A percentile compares a stretch with the other conserved stretches of the same genome.
These are phyloP conservation scores for Urostyla sp. DNA, from an alignment of 73 alveolate genomes.

Conservation along the genomic window DNA sequence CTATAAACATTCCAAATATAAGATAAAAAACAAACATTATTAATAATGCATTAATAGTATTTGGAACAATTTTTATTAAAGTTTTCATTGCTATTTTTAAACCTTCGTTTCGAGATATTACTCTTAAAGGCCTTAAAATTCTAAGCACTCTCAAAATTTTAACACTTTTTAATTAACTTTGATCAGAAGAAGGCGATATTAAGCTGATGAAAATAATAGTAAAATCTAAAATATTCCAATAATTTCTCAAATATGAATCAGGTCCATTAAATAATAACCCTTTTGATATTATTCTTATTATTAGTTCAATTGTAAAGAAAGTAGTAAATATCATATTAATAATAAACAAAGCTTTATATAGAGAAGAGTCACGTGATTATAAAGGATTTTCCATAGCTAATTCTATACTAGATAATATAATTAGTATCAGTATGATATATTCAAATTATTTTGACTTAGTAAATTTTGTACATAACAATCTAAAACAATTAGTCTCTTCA, in stretches of 20 bases:
- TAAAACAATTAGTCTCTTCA: background rate
- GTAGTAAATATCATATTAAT: constrained; percentile 59
- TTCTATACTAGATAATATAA: constrained; percentile 42
- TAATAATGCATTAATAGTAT: too few relatives aligned
- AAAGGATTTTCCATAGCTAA: constrained; percentile 71
- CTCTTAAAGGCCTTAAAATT: too few relatives aligned
- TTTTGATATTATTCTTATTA: constrained; percentile 52
- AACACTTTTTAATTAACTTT: too few relatives aligned
- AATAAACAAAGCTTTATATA: background rate
- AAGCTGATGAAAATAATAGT: constrained; percentile 61
- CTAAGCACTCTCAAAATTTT: too few relatives aligned
- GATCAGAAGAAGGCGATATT: constrained; percentile 47
- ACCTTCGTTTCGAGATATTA: too few relatives aligned
- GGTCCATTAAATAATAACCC: constrained; percentile 66
- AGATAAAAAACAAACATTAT: too few relatives aligned
- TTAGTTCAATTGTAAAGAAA: constrained; percentile 57
- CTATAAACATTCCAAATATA: too few relatives aligned
- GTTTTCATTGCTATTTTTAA: too few relatives aligned
- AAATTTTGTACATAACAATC: background rate
- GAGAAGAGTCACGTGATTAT: constrained; percentile 38
- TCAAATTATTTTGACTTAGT: constrained; percentile 5
- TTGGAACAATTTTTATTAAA: too few relatives aligned
- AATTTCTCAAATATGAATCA: constrained; percentile 61
- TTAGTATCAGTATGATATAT: constrained; percentile 47
- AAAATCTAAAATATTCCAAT: constrained; percentile 66